Base-by-base conservation (phyloP, 106 monocot genomes). In the Allium sativum region DNA sequence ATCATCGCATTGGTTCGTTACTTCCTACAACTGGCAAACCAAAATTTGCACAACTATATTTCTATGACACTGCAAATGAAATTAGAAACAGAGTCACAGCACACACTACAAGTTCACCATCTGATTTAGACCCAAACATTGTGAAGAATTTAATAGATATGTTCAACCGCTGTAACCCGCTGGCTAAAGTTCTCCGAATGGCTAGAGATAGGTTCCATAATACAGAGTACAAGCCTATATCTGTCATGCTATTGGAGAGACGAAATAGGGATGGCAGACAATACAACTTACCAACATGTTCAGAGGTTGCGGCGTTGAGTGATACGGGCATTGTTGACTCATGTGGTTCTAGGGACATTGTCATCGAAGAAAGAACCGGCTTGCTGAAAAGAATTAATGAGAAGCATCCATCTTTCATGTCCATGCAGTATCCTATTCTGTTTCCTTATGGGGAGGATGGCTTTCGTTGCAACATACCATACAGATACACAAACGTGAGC, bases 41-140 rank as follows among this genome's bases (percentile, higher is more conserved):
- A n/a, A 65, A n/a, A 3, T 76, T 76, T 19, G 14, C 21, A 8
- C 76, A 76, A 12, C 17, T 76, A 4, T 76, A 76, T 40, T 65
- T 76, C 11, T 76, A 70, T 56, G 64, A 70, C 44, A 70, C 42
- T 7, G 63, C 64, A 0, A 64, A 76, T 70, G 76, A 76, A 20
- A n/a, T 70, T 11, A 5, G 14, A 10, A 76, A 76, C 65, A 13
- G 65, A 9, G 11, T 52, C 4, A 0, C 12, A 9, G 6, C 51
- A 14, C 4, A 4, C 11, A 3, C 2, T 31, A 3, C 1, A 52
- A 52, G 3, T 12, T 0, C 0, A 4, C 0, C 12, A 16, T 4
- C 7, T 0, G 11, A 0, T 52, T 11, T 12, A 52, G 5, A 52
- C 4, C 0, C 11, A 5, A 9, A 3, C 4, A 52, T 52, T 52